Evolutionary conservation across 2,329 filamentous ascomycete genomes (phyloP).

Genomic region (Aspergillus calidoustus): DNA sequence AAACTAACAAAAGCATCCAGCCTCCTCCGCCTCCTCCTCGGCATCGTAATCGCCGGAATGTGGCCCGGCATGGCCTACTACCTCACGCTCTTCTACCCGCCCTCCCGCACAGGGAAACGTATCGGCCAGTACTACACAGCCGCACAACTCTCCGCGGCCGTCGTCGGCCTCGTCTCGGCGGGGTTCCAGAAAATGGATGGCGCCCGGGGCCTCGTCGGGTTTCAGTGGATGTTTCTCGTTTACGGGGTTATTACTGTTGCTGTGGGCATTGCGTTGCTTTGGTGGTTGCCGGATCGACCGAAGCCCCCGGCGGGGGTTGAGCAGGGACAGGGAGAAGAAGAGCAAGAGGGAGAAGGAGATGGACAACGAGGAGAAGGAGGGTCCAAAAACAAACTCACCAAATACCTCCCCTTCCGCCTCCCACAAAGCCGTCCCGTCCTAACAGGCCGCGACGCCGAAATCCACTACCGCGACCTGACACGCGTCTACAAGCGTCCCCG

Average conservation of each 20-base stretch:
- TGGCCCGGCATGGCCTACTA: conserved; percentile 97
- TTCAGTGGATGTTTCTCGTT: conserved; percentile 76
- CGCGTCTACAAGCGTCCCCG: conserved; percentile 76
- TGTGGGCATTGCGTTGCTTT: conserved; percentile 74
- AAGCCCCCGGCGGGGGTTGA: conserved; percentile 57
- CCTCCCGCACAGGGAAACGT: conserved; percentile 80
- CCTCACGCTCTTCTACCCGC: conserved; percentile 88
- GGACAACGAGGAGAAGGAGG: too few relatives aligned
- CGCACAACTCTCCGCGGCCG: conserved; percentile 83
- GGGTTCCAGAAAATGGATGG: conserved; percentile 94
- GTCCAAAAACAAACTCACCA: too few relatives aligned
- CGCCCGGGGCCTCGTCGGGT: conserved; percentile 71
- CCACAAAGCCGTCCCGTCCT: conserved; percentile 73
- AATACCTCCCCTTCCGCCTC: conserved; percentile 61
- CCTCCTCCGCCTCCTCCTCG: conserved; percentile 81
- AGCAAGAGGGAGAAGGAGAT: conserved; percentile 5
- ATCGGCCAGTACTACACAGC: conserved; percentile 92
- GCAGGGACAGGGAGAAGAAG: conserved; percentile 38
- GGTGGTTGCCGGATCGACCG: conserved; percentile 90
- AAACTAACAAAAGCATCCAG: conserved; percentile 20
- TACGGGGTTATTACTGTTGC: conserved; percentile 77
- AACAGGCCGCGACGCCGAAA: conserved; percentile 73
- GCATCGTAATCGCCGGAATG: conserved; percentile 88
- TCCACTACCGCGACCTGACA: conserved; percentile 83
- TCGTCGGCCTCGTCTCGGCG: conserved; percentile 86